These are phyloP conservation scores for Aspergillus sp. DNA, from an alignment of 2,329 filamentous ascomycete species.

Conservation along the genomic window DNA sequence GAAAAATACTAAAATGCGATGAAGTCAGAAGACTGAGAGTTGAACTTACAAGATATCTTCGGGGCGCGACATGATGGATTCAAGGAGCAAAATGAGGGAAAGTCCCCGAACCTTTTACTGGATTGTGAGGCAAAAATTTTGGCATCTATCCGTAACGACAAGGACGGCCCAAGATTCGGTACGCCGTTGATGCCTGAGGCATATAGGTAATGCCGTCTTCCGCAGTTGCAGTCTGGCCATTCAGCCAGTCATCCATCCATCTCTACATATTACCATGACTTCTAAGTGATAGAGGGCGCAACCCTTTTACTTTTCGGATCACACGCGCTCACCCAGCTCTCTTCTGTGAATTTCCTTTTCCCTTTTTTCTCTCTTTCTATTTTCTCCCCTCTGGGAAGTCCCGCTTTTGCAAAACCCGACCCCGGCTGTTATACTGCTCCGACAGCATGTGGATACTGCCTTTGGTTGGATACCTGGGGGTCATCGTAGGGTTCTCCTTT, in stretches of 20 bases:
- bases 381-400: background rate
- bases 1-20: constrained; percentile 1
- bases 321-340: background rate
- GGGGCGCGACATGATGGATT: constrained; percentile 79
- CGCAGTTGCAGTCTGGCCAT: background rate
- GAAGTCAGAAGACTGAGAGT: background rate
- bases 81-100: too few species aligned
- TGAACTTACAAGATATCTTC: constrained; percentile 81
- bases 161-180: background rate
- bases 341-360: background rate
- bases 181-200: background rate
- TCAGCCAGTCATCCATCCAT: background rate
- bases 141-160: too few species aligned
- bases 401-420: background rate
- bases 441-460: constrained; percentile 89
- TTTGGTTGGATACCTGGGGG: constrained; percentile 83
- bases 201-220: background rate
- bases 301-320: background rate
- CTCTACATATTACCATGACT: background rate
- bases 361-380: background rate
- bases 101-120: too few species aligned
- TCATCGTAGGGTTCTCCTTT: constrained; percentile 87
- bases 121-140: background rate
- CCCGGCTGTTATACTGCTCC: background rate
- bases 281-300: background rate